phyloP scores from a whole-genome alignment of 306 rosid species.

The Inga oerstediana region DNA sequence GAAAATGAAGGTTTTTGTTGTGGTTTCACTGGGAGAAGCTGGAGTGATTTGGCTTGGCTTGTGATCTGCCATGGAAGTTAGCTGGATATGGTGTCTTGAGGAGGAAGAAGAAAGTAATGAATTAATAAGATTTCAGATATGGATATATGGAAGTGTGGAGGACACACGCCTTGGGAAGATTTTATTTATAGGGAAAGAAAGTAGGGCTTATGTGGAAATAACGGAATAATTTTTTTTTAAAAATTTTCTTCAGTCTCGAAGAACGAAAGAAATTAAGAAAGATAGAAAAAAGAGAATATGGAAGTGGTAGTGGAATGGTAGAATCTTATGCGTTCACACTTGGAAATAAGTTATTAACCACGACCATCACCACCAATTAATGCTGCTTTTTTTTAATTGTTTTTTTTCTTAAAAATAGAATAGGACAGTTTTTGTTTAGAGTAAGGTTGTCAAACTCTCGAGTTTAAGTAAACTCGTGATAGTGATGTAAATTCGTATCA shows the following conservation, averaged over 20 bases:
- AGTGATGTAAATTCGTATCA: too few species aligned
- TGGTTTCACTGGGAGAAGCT: neutral
- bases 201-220: neutral
- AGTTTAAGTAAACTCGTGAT: too few species aligned
- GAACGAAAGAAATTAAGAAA: neutral
- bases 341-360: neutral
- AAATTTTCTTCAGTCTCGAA: too few species aligned
- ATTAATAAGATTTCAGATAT: neutral
- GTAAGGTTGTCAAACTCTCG: too few species aligned
- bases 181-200: neutral
- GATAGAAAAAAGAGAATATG: neutral
- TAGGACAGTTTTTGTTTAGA: neutral
- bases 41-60: neutral
- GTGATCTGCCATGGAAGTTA: slow-evolving; percentile 30
- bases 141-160: slow-evolving; percentile 14
- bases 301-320: neutral
- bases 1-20: neutral
- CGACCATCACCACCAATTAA: neutral
- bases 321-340: slow-evolving; percentile 43
- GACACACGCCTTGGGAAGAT: slow-evolving; percentile 13
- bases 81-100: neutral
- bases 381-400: neutral
- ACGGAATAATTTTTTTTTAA: too few species aligned
- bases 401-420: neutral
- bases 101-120: neutral